Percentiles rank a stretch among this genome's conserved stretches.
Evolutionary conservation across 139 green algal genomes (phyloP).

Genomic region (Chlorella sp.): DNA sequence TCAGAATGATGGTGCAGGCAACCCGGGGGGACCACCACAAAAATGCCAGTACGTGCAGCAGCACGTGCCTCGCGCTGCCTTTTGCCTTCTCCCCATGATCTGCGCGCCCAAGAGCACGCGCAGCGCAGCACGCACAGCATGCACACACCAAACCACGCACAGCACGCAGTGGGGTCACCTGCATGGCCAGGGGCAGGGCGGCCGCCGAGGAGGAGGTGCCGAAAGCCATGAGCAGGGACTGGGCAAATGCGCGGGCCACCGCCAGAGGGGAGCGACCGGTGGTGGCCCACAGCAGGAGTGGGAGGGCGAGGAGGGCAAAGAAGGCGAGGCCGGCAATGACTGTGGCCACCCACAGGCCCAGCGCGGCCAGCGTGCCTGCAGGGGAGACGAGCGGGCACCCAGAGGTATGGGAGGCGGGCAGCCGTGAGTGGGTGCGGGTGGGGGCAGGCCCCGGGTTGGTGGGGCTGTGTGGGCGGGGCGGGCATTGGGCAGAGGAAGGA

Average conservation of each 20-base stretch:
- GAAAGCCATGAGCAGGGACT: slow-evolving; percentile 61
- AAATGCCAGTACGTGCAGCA: no score
- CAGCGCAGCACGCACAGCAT: neutral
- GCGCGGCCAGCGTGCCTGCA: slow-evolving; percentile 39
- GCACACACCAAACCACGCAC: neutral
- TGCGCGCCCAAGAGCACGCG: neutral
- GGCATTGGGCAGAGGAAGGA: neutral
- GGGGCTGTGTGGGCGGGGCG: neutral
- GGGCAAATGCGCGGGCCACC: slow-evolving; percentile 22
- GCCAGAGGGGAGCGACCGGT: slow-evolving; percentile 47
- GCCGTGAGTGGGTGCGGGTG: no score
- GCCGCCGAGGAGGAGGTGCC: slow-evolving; percentile 59
- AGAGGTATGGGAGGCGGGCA: neutral
- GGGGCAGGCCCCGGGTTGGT: neutral
- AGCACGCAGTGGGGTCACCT: slow-evolving; percentile 1
- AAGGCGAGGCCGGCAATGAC: slow-evolving; percentile 56
- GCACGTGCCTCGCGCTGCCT: no score
- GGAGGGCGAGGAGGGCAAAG: slow-evolving; percentile 53
- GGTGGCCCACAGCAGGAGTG: slow-evolving; percentile 38
- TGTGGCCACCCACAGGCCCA: slow-evolving; percentile 62
- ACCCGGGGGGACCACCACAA: no score
- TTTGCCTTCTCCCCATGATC: no score
- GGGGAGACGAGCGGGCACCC: neutral
- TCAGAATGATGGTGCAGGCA: neutral
- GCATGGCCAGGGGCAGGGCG: slow-evolving; percentile 59